phyloP scores from a whole-genome alignment of 306 rosid genomes.

The Vigna trinervia region DNA sequence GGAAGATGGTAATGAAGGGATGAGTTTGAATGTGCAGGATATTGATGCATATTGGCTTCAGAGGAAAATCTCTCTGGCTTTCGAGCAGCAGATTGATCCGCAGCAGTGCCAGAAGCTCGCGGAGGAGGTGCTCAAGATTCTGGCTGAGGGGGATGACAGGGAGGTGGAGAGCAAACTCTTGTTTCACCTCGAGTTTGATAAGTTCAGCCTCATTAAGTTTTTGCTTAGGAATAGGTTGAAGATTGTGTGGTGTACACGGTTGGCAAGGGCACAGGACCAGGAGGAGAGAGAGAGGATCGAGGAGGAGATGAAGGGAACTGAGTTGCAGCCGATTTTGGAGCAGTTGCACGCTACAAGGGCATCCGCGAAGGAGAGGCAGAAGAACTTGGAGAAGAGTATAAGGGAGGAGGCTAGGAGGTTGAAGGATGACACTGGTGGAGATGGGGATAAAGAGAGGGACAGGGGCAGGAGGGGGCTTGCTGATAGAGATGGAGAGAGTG shows the following conservation, averaged over 20 bases:
- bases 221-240: constrained; percentile 73
- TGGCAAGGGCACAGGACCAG: constrained; percentile 87
- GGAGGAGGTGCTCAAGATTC: constrained; percentile 78
- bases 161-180: constrained; percentile 79
- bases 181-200: constrained; percentile 69
- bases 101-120: constrained; percentile 91
- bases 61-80: constrained; percentile 92
- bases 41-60: constrained; percentile 99
- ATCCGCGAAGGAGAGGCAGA: constrained; percentile 88
- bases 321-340: constrained; percentile 85
- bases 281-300: constrained; percentile 83
- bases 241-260: constrained; percentile 92
- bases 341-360: constrained; percentile 93
- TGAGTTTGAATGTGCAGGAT: constrained; percentile 89
- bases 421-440: constrained; percentile 80
- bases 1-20: constrained; percentile 84
- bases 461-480: constrained; percentile 69
- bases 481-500: constrained; percentile 81
- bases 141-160: constrained; percentile 83
- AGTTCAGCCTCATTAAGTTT: constrained; percentile 79
- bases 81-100: constrained; percentile 87
- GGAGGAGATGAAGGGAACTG: constrained; percentile 83
- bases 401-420: constrained; percentile 91
- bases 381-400: constrained; percentile 88
- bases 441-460: constrained; percentile 73